These are phyloP conservation scores for Dorcoceras hygrometricum DNA, from an alignment of 257 asterid genomes.

Conservation along the genomic window DNA sequence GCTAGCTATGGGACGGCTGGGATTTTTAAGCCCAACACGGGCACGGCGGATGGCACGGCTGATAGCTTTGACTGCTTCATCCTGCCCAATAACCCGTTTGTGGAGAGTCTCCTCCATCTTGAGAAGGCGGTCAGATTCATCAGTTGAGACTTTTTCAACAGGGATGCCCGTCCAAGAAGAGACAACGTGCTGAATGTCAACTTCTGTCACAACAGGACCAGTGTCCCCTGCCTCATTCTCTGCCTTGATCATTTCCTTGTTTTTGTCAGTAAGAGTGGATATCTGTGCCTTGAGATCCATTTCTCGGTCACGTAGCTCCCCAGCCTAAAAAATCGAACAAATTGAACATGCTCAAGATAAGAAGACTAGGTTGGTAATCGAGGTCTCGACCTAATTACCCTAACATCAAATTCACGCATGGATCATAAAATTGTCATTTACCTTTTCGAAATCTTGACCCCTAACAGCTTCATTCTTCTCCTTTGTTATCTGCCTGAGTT, in stretches of 20 bases:
- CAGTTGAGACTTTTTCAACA: slow-evolving; percentile 33
- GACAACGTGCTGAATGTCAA: slow-evolving; percentile 33
- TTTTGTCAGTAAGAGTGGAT: not conserved
- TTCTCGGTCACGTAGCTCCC: slow-evolving; percentile 1
- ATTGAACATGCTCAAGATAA: not conserved
- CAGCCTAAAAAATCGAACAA: not conserved
- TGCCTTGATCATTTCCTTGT: slow-evolving; percentile 3
- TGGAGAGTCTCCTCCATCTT: slow-evolving; percentile 31
- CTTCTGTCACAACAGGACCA: slow-evolving; percentile 32
- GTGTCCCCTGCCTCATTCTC: slow-evolving; percentile 21
- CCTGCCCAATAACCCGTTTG: slow-evolving; percentile 69
- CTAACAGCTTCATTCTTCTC: not conserved
- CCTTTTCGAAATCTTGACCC: not conserved
- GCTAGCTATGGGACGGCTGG: slow-evolving; percentile 85
- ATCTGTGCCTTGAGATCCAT: not conserved
- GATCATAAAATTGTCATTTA: not conserved
- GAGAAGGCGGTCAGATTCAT: slow-evolving; percentile 44
- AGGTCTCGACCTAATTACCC: not conserved
- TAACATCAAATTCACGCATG: not conserved
- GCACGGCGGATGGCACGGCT: slow-evolving; percentile 83
- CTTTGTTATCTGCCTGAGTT: not conserved
- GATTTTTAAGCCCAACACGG: slow-evolving; percentile 82
- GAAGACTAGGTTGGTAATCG: no score
- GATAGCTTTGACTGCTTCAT: slow-evolving; percentile 76
- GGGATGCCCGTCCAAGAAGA: slow-evolving; percentile 46